Conservation (phyloP, 2,329 filamentous ascomycete genomes). For the Claviceps africana region DNA sequence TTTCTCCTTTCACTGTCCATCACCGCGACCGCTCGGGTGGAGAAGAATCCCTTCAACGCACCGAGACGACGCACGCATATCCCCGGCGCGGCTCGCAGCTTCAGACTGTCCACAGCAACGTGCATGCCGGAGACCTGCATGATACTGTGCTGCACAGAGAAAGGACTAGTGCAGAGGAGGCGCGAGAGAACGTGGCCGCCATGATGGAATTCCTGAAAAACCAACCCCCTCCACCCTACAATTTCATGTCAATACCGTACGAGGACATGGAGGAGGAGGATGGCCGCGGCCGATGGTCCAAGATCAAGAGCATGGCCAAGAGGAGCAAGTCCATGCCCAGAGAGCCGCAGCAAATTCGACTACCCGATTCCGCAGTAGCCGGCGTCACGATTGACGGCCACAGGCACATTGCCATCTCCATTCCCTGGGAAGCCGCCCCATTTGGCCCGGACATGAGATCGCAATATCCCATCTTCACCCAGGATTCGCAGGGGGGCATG, state of each 20-base stretch:
- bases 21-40: conserved; percentile 4
- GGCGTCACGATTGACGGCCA: conserved; percentile 38
- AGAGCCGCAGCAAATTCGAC: conserved; percentile 19
- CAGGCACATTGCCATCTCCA: conserved; percentile 47
- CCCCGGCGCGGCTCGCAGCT: background rate
- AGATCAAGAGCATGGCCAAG: conserved; percentile 26
- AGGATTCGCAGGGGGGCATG: conserved; percentile 5
- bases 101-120: background rate
- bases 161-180: conserved; percentile 8
- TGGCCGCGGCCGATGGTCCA: conserved; percentile 25
- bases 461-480: conserved; percentile 20
- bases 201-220: conserved; percentile 37
- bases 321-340: conserved; percentile 22
- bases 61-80: background rate
- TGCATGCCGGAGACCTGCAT: conserved; percentile 3
- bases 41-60: background rate
- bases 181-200: conserved; percentile 17
- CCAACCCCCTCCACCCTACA: conserved; percentile 32
- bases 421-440: conserved; percentile 37
- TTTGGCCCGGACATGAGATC: conserved; percentile 20
- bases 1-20: conserved; percentile 3
- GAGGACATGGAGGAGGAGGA: conserved; percentile 13
- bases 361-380: conserved; percentile 43
- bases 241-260: conserved; percentile 34
- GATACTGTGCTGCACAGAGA: background rate